Evolutionary conservation across 441 rosid species (phyloP).

Genomic region (Populus hybrid): DNA sequence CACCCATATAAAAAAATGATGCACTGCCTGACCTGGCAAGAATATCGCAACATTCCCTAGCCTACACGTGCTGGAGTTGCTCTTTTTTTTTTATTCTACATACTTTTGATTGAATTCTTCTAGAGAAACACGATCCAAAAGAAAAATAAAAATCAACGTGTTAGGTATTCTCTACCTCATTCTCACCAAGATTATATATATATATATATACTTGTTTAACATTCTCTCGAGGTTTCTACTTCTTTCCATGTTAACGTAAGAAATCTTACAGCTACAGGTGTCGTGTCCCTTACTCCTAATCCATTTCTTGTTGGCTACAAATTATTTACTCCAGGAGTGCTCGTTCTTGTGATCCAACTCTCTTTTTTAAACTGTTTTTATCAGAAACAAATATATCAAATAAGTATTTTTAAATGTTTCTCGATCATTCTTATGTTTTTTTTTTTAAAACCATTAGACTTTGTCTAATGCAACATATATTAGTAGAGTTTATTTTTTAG

Average conservation of each 20-base stretch:
- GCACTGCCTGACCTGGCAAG: not conserved
- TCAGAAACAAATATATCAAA: no score
- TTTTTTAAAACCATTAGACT: no score
- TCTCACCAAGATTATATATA: not conserved
- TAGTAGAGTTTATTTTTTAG: not conserved
- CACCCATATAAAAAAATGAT: not conserved
- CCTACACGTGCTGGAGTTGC: not conserved
- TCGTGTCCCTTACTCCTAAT: not conserved
- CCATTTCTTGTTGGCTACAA: no score
- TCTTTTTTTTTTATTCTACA: not conserved
- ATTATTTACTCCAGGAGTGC: no score
- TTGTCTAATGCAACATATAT: not conserved
- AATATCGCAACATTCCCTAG: conserved; percentile 3
- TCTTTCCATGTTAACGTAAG: not conserved
- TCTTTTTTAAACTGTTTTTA: no score
- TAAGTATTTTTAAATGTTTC: no score
- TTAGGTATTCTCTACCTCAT: not conserved
- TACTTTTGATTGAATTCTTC: not conserved
- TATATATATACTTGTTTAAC: not conserved
- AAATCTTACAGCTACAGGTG: not conserved
- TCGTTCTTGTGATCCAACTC: no score
- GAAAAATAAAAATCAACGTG: not conserved
- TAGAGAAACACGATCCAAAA: not conserved
- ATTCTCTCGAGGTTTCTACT: not conserved
- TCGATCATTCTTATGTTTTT: no score